phyloP scores from a whole-genome alignment of 2,329 filamentous ascomycete genomes.

The Hypoxylon sp. region DNA sequence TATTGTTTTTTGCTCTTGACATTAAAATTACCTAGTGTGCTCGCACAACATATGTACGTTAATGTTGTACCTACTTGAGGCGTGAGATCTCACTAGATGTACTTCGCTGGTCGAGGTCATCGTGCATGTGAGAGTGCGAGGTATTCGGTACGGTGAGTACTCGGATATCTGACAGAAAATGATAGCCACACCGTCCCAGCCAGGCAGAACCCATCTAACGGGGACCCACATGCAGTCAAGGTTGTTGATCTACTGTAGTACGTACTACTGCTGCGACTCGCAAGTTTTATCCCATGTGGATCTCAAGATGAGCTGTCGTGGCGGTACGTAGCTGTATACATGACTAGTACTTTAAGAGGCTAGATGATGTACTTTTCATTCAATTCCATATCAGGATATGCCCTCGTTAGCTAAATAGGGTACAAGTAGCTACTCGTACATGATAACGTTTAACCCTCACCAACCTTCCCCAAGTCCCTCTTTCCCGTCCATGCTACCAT shows the following conservation, averaged over 20 bases:
- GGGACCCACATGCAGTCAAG: constrained; percentile 14
- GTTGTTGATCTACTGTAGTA: constrained; percentile 8
- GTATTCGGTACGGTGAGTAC: constrained; percentile 17
- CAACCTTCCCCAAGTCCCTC: constrained; percentile 31
- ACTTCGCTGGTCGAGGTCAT: constrained; percentile 32
- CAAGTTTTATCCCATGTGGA: constrained; percentile 32
- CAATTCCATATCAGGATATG: constrained; percentile 4
- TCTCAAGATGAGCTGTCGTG: constrained; percentile 22
- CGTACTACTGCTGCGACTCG: constrained; percentile 15
- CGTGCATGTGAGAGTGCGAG: constrained; percentile 17
- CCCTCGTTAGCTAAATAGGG: constrained; percentile 32
- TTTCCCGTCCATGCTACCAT: constrained; percentile 36
- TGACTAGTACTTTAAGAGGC: constrained; percentile 8
- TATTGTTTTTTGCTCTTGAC: constrained; percentile 11
- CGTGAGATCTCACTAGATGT: constrained; percentile 25
- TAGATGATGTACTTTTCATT: constrained; percentile 15
- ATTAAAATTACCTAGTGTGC: constrained; percentile 38
- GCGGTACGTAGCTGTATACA: constrained; percentile 14
- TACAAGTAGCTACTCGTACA: constrained; percentile 30
- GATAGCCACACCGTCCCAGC: constrained; percentile 24
- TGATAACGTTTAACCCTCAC: constrained; percentile 42
- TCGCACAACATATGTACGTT: constrained; percentile 43
- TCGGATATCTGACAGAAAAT: constrained; percentile 21
- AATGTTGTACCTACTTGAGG: constrained; percentile 23
- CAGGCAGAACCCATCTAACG: constrained; percentile 32